Base-by-base conservation (phyloP, 257 asterid species). In the Solanum ossicruentum region DNA sequence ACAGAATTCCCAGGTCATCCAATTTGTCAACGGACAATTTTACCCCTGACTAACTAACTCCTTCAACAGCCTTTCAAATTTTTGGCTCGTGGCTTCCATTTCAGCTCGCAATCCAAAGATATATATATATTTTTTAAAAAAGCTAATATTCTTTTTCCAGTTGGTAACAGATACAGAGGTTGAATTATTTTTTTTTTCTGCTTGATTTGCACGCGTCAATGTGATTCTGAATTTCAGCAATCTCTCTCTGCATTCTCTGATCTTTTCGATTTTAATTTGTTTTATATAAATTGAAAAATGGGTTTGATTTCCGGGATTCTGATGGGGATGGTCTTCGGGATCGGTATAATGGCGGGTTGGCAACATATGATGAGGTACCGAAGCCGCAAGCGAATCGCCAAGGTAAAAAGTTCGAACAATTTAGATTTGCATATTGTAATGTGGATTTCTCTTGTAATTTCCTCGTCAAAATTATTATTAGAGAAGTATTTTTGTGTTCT, bases 251-350 rank as follows among this genome's bases (percentile, higher is more conserved):
- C 78, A 69, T 69, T 69, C 15, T 66, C 47, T 15, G 12, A 66
- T 66, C 73, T 9, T 67, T 13, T 66, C 45, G 18, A 67, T 67
- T 66, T n/a, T 32, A 10, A 58, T 58, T 58, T n/a, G 32, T 66
- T 12, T 12, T 32, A 55, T 55, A 15, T 16, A 12, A 3, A 52
- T 12, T 26, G 2, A 67, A 70, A 39, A 23, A 84, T 84, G 86
- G 86, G 86, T 11, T 84, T 84, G 78, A 84, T 84, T 60, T 84
- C 87, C 21, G 87, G 87, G 80, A 84, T 78, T 16, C 1, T 84
- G 55, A 61, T 84, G 84, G 87, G 84, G 67, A 58, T 63, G 77
- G 45, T 77, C 10, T 57, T 49, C 18, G 87, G 87, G 65, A 75
- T 84, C 21, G 69, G 72, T 21, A 41, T 78, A 55, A 78, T 84